Evolutionary conservation across 352 stramenopile species (phyloP), one percentile per base, ranked within the genome.

Genomic region (Globisporangium splendens): DNA sequence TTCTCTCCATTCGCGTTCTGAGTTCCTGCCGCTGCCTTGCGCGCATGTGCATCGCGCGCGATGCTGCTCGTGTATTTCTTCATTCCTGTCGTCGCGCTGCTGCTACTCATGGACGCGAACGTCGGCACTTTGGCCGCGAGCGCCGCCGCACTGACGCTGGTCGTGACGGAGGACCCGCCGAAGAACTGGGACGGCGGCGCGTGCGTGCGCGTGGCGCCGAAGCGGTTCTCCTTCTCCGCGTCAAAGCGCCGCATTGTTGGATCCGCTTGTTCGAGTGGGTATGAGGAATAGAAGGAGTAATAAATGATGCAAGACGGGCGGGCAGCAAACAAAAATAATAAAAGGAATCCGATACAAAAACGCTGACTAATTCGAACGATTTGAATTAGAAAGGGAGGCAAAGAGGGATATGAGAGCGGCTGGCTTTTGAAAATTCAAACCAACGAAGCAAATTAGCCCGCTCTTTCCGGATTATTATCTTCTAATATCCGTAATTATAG

Each of bases 181-280:
- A 68, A 68, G 20, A 61, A 63, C 24, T 68, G 55, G 5, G 61
- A 62, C 15, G 65, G 52, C 39, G 56, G 47, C 22, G 56, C 54
- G 54, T 61, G 46, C 14, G 18, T 47, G 3, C 46, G 31, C 35
- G 59, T 21, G 20, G 59, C 46, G 6, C 54, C 63, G 38, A 69
- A 51, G 33, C 70, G 69, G 59, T 89, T 89, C 68, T 89, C 79
- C 62, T 87, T 89, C 54, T 87, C 79, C 11, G 73, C 75, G 55
- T 89, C 77, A 46, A 82, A 82, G 43, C 77, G 77, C 49, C 75
- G 76, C 79, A 87, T 87, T 13, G n/a, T 10, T 21, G 28, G 28
- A 35, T 35, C 28, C n/a, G 33, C 18, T 11, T 17, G 17, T 46
- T 51, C 28, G 28, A 11, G 2, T 8, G 28, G 2, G 28, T 35